Conservation (phyloP, 2,329 filamentous ascomycete genomes). For the Metarhizium robertsii region DNA sequence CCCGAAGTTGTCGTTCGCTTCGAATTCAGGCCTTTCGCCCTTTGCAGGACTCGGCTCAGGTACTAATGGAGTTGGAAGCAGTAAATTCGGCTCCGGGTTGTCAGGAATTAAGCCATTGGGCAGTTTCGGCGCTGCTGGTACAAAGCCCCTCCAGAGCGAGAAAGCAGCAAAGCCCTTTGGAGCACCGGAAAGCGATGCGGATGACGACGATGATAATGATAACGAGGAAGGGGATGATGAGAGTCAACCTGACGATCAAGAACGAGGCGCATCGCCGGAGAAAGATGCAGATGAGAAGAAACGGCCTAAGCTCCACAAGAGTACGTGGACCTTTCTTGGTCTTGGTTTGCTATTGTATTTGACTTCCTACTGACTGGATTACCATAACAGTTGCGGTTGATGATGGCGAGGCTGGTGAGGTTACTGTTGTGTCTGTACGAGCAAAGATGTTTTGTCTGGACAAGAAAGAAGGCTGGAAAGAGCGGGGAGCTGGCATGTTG, state of each 20-base stretch:
- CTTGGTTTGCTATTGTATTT: background rate
- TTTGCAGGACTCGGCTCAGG: constrained; percentile 34
- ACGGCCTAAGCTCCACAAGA: constrained; percentile 57
- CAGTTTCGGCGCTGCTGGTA: constrained; percentile 61
- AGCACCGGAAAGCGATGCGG: constrained; percentile 56
- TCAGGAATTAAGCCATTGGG: constrained; percentile 39
- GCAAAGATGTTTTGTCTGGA: constrained; percentile 80
- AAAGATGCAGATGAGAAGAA: constrained; percentile 56
- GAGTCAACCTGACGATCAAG: constrained; percentile 36
- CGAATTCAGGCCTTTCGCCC: constrained; percentile 31
- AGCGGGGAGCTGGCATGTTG: constrained; percentile 74
- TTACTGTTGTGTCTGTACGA: constrained; percentile 63
- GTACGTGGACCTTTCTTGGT: constrained; percentile 37
- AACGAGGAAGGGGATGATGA: constrained; percentile 29
- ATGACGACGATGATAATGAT: constrained; percentile 34
- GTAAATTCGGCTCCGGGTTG: constrained; percentile 28
- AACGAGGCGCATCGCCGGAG: constrained; percentile 35
- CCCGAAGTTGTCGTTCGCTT: constrained; percentile 42
- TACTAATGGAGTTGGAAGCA: constrained; percentile 39
- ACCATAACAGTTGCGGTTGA: constrained; percentile 52
- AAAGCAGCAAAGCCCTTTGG: constrained; percentile 69
- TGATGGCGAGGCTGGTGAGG: constrained; percentile 80
- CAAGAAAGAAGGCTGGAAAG: constrained; percentile 70
- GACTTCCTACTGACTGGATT: background rate
- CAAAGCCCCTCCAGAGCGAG: constrained; percentile 36